Conservation (phyloP, 305 asterid species). For the Stenogyne calaminthoides region DNA sequence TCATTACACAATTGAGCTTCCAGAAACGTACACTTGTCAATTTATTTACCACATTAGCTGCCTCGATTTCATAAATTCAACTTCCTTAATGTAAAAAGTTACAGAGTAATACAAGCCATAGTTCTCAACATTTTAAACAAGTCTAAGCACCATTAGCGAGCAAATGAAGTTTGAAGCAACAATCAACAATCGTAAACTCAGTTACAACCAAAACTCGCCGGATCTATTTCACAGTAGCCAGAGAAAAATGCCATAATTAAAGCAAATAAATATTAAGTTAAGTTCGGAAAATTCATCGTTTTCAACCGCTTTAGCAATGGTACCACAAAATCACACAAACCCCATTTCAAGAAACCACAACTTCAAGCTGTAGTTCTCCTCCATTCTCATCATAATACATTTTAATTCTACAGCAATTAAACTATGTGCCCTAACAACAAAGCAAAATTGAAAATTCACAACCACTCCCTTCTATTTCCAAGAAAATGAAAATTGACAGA, state of each 20-base stretch:
- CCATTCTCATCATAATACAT: slow-evolving; percentile 21
- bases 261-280: slow-evolving; percentile 3
- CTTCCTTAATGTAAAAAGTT: background rate
- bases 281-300: slow-evolving; percentile 3
- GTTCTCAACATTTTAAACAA: too few species aligned
- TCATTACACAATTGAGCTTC: background rate
- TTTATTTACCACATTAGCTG: background rate
- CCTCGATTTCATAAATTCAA: slow-evolving; percentile 9
- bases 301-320: slow-evolving; percentile 10
- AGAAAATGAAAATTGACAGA: background rate
- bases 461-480: slow-evolving; percentile 9
- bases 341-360: slow-evolving; percentile 22
- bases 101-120: background rate
- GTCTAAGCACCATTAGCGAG: too few species aligned
- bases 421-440: slow-evolving; percentile 26
- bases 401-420: slow-evolving; percentile 4
- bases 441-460: slow-evolving; percentile 20
- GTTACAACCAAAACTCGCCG: too few species aligned
- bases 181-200: too few species aligned
- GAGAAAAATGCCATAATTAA: background rate
- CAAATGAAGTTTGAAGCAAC: slow-evolving; percentile 18
- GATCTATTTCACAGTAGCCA: background rate
- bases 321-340: slow-evolving; percentile 3
- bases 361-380: slow-evolving; percentile 7
- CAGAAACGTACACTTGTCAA: background rate